Evolutionary conservation across 2,329 filamentous ascomycete genomes (phyloP), one percentile per base, ranked within the genome.

Genomic region (Colletotrichum lupini): DNA sequence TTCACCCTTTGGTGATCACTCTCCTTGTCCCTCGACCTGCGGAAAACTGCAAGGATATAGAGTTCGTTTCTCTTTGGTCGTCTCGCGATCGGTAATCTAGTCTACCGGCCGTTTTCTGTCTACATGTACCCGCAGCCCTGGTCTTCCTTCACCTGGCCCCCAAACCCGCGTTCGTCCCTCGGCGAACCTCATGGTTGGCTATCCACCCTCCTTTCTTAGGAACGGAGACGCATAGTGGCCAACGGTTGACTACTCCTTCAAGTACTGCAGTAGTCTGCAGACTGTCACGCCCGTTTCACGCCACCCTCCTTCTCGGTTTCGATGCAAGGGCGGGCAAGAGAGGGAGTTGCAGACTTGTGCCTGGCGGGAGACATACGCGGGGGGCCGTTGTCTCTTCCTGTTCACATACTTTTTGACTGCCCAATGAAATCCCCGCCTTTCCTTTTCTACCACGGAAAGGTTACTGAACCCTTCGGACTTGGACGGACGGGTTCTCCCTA

Each of bases 211-310:
- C 19, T 28, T 37, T 57, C 55, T 24, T 57, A 35, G 46, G 26
- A 32, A 49, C 26, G 63, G n/a, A 19, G 57, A 61, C 56, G 52
- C 64, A 22, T 4, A 22, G 22, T 56, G 53, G 22, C 11, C 6
- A 22, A 24, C 24, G 12, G 11, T 16, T 28, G 24, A 22, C 6
- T 32, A 46, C 28, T 24, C 26, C 49, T 52, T n/a, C 14, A 24
- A 56, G 12, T 56, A 35, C 60, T 61, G 49, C 71, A 70, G 22
- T 49, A 65, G 49, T 52, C 28, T 59, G 61, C 60, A 70, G 26
- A 35, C 61, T 53, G 71, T 61, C 60, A 73, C 60, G 56, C 49
- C 46, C 37, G 35, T 70, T 66, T 55, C 49, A 37, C 32, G 32
- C 30, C 66, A 60, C 67, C 60, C 56, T 42, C 16, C 14, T 28